Conservation (phyloP, 1,284 basidiomycete species). For the Schizophyllum amplum region DNA sequence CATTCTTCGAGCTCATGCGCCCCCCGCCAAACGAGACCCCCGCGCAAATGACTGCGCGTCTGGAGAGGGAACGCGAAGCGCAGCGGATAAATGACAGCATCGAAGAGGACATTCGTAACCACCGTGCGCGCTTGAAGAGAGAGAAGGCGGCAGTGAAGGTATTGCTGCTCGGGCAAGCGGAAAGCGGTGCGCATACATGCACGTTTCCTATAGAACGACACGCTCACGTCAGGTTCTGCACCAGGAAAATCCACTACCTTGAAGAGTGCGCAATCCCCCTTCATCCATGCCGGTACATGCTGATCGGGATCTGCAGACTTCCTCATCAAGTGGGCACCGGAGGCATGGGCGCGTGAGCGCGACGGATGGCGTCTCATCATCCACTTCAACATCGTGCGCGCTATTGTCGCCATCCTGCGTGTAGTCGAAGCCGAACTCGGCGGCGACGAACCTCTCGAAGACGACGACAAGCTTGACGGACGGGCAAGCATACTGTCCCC, state of each 20-base stretch:
- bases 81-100: constrained; percentile 46
- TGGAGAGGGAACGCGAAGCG: constrained; percentile 41
- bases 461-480: constrained; percentile 15
- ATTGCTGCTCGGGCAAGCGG: constrained; percentile 53
- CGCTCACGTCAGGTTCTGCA: neutral
- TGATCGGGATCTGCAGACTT: constrained; percentile 26
- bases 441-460: constrained; percentile 24
- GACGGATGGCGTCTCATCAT: constrained; percentile 40
- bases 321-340: constrained; percentile 35
- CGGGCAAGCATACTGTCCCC: neutral
- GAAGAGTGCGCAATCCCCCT: constrained; percentile 37
- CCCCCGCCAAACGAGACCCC: constrained; percentile 40
- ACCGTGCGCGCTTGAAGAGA: constrained; percentile 35
- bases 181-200: constrained; percentile 41
- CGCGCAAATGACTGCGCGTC: constrained; percentile 33
- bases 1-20: constrained; percentile 37
- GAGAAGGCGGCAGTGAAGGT: constrained; percentile 41
- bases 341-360: constrained; percentile 37
- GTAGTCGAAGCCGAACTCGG: constrained; percentile 37
- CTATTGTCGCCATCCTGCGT: constrained; percentile 36
- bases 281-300: constrained; percentile 7
- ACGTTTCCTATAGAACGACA: neutral
- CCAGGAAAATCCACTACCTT: constrained; percentile 50
- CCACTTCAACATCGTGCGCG: constrained; percentile 42
- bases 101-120: constrained; percentile 44